Evolutionary conservation across 73 alveolate species (phyloP), one percentile per base, ranked within the genome.

Genomic region (Paramecium biaurelia): DNA sequence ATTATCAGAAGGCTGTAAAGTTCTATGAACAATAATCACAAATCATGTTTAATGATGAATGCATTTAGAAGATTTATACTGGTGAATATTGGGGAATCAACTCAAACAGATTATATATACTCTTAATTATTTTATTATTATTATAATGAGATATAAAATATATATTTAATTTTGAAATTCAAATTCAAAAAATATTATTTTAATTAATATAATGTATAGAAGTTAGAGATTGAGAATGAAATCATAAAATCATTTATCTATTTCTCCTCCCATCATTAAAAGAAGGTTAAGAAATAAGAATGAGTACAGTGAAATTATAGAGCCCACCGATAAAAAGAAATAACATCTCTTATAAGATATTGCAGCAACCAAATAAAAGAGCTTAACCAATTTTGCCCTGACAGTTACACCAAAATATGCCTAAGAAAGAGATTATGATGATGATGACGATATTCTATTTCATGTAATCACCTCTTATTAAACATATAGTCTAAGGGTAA

Each of bases 401-500:
- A 72, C 53, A 34, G 74, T 45, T 47, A 79, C 90, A 79, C 90
- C 90, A n/a, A 79, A 79, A 45, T 79, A 79, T 79, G 86, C 32
- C 15, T 14, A 37, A 21, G 90, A 79, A 8, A 41, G 70, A 41
- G 90, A 79, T 26, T 79, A 79, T 79, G 90, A 79, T 24, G 90
- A 42, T 24, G 90, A 79, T 79, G 90, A 79, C 8, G 86, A 72
- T 34, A 21, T 79, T 37, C 32, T 79, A 45, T 79, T 79, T 79
- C 90, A 79, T 43, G 90, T 79, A 79, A 21, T 20, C 47, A 15
- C 47, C 11, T n/a, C 15, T 4, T 79, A 79, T 30, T 37, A 72
- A 28, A 8, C 24, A 5, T 8, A 47, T 43, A 79, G 90, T 79
- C 90, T 23, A 70, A 95, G 42, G 97, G 98, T 47, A 98, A 96